Evolutionary conservation across 768 basidiomycete genomes (phyloP).

Genomic region (Termitomyces titanicus): DNA sequence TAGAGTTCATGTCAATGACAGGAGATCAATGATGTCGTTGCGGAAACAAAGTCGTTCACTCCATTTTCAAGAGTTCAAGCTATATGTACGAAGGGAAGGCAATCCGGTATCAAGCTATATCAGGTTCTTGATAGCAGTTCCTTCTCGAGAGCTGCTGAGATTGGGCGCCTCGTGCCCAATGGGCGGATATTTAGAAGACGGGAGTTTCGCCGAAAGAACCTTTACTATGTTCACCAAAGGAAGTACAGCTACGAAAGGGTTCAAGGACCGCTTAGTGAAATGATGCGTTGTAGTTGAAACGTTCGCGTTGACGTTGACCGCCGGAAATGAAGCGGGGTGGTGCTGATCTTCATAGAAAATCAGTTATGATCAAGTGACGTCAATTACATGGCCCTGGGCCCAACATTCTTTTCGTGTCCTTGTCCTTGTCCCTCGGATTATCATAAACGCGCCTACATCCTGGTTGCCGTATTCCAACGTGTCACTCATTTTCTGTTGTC

Average conservation of each 20-base stretch:
- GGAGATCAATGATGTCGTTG: not conserved
- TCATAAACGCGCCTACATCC: too few relatives aligned
- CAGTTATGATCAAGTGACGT: too few relatives aligned
- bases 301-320: not conserved
- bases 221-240: slow-evolving; percentile 10
- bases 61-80: slow-evolving; percentile 5
- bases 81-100: slow-evolving; percentile 8
- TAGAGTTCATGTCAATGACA: slow-evolving; percentile 29
- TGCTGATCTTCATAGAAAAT: too few relatives aligned
- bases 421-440: too few relatives aligned
- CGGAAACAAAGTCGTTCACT: not conserved
- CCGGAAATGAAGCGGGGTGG: not conserved
- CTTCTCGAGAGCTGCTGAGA: slow-evolving; percentile 10
- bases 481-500: too few relatives aligned
- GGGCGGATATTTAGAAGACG: slow-evolving; percentile 9
- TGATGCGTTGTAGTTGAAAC: too few relatives aligned
- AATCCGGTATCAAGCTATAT: slow-evolving; percentile 11
- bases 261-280: not conserved
- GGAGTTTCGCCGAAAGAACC: slow-evolving; percentile 10
- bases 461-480: too few relatives aligned
- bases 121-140: slow-evolving; percentile 4
- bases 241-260: slow-evolving; percentile 7
- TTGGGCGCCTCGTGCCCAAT: slow-evolving; percentile 13
- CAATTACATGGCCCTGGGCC: too few relatives aligned
- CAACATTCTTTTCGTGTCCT: too few relatives aligned